phyloP scores from a whole-genome alignment of 306 rosid genomes.

The Malus domestica region DNA sequence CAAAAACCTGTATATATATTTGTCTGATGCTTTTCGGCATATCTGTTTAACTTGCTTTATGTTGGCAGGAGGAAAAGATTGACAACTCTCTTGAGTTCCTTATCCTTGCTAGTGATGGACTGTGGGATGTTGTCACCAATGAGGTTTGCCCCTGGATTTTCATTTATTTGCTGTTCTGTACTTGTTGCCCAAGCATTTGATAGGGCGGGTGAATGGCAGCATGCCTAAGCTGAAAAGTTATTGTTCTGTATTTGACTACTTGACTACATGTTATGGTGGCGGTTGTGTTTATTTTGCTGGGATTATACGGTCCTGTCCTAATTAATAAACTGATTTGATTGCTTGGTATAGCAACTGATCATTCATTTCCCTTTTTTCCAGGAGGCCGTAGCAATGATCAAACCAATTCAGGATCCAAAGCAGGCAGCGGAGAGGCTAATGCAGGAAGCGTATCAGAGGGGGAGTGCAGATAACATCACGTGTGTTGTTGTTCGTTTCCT shows the following conservation, averaged over 20 bases:
- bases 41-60: not conserved
- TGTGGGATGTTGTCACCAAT: slow-evolving; percentile 96
- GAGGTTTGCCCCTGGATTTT: slow-evolving; percentile 50
- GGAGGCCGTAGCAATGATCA: slow-evolving; percentile 88
- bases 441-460: slow-evolving; percentile 84
- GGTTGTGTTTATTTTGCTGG: not conserved
- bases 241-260: not conserved
- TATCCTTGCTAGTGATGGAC: slow-evolving; percentile 90
- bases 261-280: not conserved
- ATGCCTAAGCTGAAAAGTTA: not conserved
- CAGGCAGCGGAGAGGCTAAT: slow-evolving; percentile 82
- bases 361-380: slow-evolving; percentile 14
- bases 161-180: not conserved
- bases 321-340: not conserved
- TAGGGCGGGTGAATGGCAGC: not conserved
- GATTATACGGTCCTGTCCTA: not conserved
- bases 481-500: slow-evolving; percentile 89
- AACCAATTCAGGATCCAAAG: slow-evolving; percentile 73
- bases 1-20: not conserved
- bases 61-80: slow-evolving; percentile 69
- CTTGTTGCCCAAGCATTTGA: not conserved
- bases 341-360: not conserved
- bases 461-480: slow-evolving; percentile 91
- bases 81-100: slow-evolving; percentile 93
- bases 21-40: not conserved